Percentiles rank a stretch among this genome's conserved stretches.
phyloP scores from a whole-genome alignment of 2,329 filamentous ascomycete genomes.

The Monilinia laxa region DNA sequence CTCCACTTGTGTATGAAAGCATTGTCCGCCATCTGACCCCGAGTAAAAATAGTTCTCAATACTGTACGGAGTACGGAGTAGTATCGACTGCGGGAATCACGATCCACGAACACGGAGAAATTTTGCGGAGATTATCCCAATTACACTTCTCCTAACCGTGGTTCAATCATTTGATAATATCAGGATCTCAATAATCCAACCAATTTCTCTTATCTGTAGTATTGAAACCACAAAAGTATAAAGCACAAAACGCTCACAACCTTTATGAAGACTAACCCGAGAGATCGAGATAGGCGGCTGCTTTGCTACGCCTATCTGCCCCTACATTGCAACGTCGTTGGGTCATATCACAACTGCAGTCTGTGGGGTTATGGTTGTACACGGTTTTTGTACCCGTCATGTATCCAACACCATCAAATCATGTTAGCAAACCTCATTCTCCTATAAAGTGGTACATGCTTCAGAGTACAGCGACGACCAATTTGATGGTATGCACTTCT shows the following conservation, averaged over 20 bases:
- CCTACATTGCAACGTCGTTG: slow-evolving; percentile 23
- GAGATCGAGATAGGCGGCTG: slow-evolving; percentile 13
- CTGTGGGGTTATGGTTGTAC: slow-evolving; percentile 21
- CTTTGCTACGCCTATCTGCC: slow-evolving; percentile 20
- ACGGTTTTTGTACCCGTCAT: slow-evolving; percentile 17
- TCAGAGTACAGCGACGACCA: slow-evolving; percentile 15
- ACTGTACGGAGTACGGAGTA: not conserved
- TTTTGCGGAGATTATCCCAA: slow-evolving; percentile 20
- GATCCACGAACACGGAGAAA: slow-evolving; percentile 23
- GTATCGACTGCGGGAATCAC: slow-evolving; percentile 9
- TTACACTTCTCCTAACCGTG: slow-evolving; percentile 17
- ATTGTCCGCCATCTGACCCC: slow-evolving; percentile 16
- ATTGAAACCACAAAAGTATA: slow-evolving; percentile 15
- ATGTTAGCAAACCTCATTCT: slow-evolving; percentile 19
- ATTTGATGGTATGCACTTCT: slow-evolving; percentile 11
- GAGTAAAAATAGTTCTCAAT: slow-evolving; percentile 16
- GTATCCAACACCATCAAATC: slow-evolving; percentile 10
- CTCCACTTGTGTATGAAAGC: slow-evolving; percentile 16
- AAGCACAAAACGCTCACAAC: slow-evolving; percentile 21
- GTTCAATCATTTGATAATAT: slow-evolving; percentile 17
- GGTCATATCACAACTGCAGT: slow-evolving; percentile 14
- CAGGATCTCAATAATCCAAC: slow-evolving; percentile 12
- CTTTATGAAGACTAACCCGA: slow-evolving; percentile 9
- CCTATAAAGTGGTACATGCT: slow-evolving; percentile 11
- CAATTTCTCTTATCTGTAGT: slow-evolving; percentile 12